Conservation (phyloP, 2,329 filamentous ascomycete genomes). For the Apiospora malaysiana region DNA sequence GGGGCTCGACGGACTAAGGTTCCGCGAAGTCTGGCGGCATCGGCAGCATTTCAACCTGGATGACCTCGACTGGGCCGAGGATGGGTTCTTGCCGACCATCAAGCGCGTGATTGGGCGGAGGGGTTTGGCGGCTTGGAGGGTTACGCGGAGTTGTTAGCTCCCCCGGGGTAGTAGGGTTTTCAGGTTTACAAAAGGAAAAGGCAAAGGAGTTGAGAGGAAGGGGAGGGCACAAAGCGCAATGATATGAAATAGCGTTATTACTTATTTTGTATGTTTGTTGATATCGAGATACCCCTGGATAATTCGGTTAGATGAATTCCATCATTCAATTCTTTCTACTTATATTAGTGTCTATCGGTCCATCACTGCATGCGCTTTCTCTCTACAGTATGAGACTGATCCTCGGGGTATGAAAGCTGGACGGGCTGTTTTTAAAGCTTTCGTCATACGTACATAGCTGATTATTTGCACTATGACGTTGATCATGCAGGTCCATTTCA, state of each 20-base stretch:
- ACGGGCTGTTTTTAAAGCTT: background rate
- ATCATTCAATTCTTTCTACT: background rate
- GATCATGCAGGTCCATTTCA: background rate
- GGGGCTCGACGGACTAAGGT: conserved; percentile 63
- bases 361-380: too few relatives aligned
- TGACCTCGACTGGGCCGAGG: conserved; percentile 79
- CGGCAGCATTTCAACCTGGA: conserved; percentile 75
- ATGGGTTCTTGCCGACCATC: conserved; percentile 76
- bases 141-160: conserved; percentile 63
- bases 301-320: conserved; percentile 13
- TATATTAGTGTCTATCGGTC: too few relatives aligned
- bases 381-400: too few relatives aligned
- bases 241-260: background rate
- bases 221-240: background rate
- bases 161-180: conserved; percentile 16
- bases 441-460: background rate
- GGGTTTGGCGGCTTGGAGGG: conserved; percentile 66
- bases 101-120: conserved; percentile 69
- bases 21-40: conserved; percentile 75
- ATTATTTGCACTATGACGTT: background rate
- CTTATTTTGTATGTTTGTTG: conserved; percentile 2
- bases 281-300: conserved; percentile 13
- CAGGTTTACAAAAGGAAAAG: background rate
- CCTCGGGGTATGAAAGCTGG: background rate
- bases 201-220: background rate